Percentiles rank a stretch among this genome's conserved stretches.
phyloP scores from a whole-genome alignment of 176 grass and related monocot species.

The Rhynchospora pubera region DNA sequence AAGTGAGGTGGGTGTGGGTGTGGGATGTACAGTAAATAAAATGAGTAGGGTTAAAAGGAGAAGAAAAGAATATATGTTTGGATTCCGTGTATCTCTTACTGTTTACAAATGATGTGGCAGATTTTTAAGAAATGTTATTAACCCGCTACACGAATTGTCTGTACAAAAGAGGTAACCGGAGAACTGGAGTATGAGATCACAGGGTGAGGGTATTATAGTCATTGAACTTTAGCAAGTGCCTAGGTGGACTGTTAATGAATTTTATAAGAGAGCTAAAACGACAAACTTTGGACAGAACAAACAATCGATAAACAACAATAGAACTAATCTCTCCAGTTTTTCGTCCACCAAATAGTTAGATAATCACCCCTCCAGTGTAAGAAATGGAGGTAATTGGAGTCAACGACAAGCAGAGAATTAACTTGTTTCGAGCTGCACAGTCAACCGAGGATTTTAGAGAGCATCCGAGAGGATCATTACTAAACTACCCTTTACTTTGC shows the following conservation, averaged over 20 bases:
- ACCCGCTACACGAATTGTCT: background rate
- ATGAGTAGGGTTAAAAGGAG: background rate
- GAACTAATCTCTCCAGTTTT: background rate
- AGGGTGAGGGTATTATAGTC: background rate
- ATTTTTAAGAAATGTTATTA: background rate
- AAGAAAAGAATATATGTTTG: background rate
- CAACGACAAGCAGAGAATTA: background rate
- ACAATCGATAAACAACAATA: background rate
- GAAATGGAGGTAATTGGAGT: background rate
- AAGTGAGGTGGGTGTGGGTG: slow-evolving; percentile 11
- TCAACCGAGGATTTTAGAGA: background rate
- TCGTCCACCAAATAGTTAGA: background rate
- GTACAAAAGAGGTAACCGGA: background rate
- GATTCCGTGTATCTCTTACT: background rate
- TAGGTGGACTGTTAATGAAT: too few relatives aligned
- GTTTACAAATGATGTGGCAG: background rate
- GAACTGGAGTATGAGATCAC: background rate
- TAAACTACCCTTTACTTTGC: background rate
- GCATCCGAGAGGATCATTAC: background rate
- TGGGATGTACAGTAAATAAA: background rate
- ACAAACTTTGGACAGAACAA: background rate
- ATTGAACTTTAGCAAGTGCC: too few relatives aligned
- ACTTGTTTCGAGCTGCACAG: background rate
- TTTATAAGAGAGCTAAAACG: background rate
- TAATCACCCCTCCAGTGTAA: background rate